Conservation (phyloP, 2,329 filamentous ascomycete genomes). For the Fusarium sp. region DNA sequence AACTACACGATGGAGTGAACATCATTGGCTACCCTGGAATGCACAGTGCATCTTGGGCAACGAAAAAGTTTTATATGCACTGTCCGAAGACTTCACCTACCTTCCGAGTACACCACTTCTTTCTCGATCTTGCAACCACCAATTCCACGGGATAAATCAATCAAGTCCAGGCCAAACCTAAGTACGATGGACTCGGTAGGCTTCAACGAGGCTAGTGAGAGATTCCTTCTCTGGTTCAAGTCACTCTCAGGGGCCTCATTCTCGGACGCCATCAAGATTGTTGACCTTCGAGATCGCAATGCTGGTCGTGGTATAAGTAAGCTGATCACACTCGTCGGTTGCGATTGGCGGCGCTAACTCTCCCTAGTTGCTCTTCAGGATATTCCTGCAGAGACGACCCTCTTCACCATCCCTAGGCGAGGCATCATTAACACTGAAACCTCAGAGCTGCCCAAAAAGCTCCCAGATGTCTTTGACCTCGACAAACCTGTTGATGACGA, state of each 20-base stretch:
- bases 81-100: conserved; percentile 6
- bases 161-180: background rate
- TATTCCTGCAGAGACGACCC: conserved; percentile 80
- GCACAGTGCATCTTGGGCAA: background rate
- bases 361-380: conserved; percentile 82
- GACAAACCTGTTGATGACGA: conserved; percentile 54
- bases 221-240: conserved; percentile 70
- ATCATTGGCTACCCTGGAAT: conserved; percentile 8
- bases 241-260: conserved; percentile 67
- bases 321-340: conserved; percentile 19
- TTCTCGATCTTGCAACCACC: background rate
- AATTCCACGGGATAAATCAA: background rate
- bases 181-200: conserved; percentile 38
- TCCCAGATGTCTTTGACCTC: conserved; percentile 68
- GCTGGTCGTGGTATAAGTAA: conserved; percentile 72
- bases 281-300: conserved; percentile 65
- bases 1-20: no score
- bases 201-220: conserved; percentile 61
- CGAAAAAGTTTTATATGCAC: conserved; percentile 37
- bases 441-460: conserved; percentile 74
- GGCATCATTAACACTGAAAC: conserved; percentile 82
- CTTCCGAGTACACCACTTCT: background rate
- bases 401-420: conserved; percentile 84
- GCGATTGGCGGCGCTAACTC: conserved; percentile 18
- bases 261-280: conserved; percentile 66